phyloP scores from a whole-genome alignment of 1,284 basidiomycete genomes.

The Rhizopogon hawkerae region DNA sequence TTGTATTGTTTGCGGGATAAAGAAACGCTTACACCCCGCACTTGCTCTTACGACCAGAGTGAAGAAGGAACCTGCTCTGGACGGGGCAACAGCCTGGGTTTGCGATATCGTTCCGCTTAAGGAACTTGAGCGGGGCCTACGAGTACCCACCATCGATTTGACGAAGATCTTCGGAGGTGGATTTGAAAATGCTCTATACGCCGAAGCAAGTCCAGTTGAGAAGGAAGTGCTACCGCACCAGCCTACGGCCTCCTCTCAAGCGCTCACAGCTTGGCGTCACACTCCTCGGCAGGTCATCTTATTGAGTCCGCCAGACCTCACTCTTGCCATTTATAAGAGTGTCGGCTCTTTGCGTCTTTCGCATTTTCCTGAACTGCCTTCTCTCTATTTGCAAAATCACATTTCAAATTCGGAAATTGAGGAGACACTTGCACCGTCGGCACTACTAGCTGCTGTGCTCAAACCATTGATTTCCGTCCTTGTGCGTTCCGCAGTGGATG shows the following conservation, averaged over 20 bases:
- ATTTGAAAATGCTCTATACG: conserved; percentile 12
- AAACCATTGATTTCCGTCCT: conserved; percentile 24
- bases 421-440: conserved; percentile 19
- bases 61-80: conserved; percentile 15
- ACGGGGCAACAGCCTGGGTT: conserved; percentile 14
- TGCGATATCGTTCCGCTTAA: conserved; percentile 18
- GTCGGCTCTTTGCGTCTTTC: conserved; percentile 17
- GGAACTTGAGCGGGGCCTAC: conserved; percentile 17
- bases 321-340: conserved; percentile 21
- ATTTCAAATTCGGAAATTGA: conserved; percentile 11
- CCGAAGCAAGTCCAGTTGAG: neutral
- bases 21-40: conserved; percentile 19
- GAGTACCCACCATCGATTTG: conserved; percentile 19
- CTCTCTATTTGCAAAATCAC: conserved; percentile 9
- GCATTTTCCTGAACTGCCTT: conserved; percentile 15
- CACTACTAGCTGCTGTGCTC: conserved; percentile 22
- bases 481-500: conserved; percentile 21
- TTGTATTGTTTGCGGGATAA: conserved; percentile 26
- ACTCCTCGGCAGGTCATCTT: conserved; percentile 18
- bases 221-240: neutral
- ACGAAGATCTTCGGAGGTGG: conserved; percentile 13
- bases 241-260: conserved; percentile 4
- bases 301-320: conserved; percentile 20
- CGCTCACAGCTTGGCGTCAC: conserved; percentile 10
- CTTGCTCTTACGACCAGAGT: conserved; percentile 7